Conservation (phyloP, 2,329 filamentous ascomycete species). For the Monosporascus sp. region DNA sequence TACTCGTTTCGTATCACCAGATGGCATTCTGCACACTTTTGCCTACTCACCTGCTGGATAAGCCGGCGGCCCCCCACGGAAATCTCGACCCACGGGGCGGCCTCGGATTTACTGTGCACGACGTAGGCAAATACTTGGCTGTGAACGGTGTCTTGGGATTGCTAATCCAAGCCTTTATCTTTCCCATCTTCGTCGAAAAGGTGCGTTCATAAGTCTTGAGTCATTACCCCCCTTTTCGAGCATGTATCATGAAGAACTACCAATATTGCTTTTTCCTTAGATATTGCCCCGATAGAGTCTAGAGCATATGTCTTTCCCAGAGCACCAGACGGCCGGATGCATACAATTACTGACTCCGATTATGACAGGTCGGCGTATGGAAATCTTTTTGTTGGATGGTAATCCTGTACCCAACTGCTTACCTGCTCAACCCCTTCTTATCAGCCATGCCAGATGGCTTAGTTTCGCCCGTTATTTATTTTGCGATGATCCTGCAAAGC, state of each 20-base stretch:
- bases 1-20: constrained; percentile 40
- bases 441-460: constrained; percentile 49
- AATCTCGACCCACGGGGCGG: constrained; percentile 49
- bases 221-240: background rate
- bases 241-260: background rate
- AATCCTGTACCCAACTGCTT: constrained; percentile 60
- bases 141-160: constrained; percentile 68
- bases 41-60: constrained; percentile 38
- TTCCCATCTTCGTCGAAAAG: constrained; percentile 57
- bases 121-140: constrained; percentile 64
- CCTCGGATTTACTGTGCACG: constrained; percentile 59
- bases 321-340: too few relatives aligned
- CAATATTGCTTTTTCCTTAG: background rate
- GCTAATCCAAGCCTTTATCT: constrained; percentile 66
- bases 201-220: background rate
- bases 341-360: background rate
- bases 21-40: constrained; percentile 40
- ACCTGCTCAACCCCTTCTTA: constrained; percentile 65
- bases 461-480: constrained; percentile 59
- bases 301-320: too few relatives aligned
- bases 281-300: too few relatives aligned
- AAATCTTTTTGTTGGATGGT: constrained; percentile 60
- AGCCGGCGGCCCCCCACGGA: constrained; percentile 21
- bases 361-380: constrained; percentile 56
- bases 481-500: constrained; percentile 60